Evolutionary conservation across 1,284 basidiomycete species (phyloP), one percentile per base, ranked within the genome.

Genomic region (Neolentinus lepideus): DNA sequence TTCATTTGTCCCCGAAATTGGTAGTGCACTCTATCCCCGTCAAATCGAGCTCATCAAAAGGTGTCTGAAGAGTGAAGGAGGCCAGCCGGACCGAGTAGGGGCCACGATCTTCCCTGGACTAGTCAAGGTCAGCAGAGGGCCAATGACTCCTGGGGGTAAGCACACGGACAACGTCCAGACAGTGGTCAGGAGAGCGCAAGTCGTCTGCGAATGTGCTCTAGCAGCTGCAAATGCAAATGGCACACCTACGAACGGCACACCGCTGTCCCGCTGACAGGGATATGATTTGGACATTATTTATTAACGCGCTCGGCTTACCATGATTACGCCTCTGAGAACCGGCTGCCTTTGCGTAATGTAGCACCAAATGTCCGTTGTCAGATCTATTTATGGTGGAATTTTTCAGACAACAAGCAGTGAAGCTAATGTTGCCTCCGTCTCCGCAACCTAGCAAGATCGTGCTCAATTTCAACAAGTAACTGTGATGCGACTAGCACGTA

Each of bases 91-190:
- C 63, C 73, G 78, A 4, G 88, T 92, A 1, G 90, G 90, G 3
- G 82, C 86, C 1, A 89, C 88, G 0, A 81, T 91, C 56, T 92
- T 92, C 66, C 89, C 90, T 4, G 90, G 90, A 0, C 73, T 92
- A 31, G 90, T 91, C 45, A 92, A 92, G 69, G 84, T 92, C 3
- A 79, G 79, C 2, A 74, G 74, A 48, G 76, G 71, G 1, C 60
- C 71, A 1, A 57, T 65, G 10, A 61, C 67, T 11, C 65, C 70
- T 8, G 68, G 68, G 2, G 73, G 71, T 12, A 61, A 68, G 56
- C 64, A 61, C 56, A 68, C 73, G 25, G 80, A 85, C 36, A 80
- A 76, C 57, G 62, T 79, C 29, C 85, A 88, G 73, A 84, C 81
- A 9, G 83, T 92, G 33, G 88, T 92, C 2, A 72, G 88, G 59